These are phyloP conservation scores for Cadophora luteo-olivacea DNA, from an alignment of 2,329 filamentous ascomycete genomes.

Conservation along the genomic window DNA sequence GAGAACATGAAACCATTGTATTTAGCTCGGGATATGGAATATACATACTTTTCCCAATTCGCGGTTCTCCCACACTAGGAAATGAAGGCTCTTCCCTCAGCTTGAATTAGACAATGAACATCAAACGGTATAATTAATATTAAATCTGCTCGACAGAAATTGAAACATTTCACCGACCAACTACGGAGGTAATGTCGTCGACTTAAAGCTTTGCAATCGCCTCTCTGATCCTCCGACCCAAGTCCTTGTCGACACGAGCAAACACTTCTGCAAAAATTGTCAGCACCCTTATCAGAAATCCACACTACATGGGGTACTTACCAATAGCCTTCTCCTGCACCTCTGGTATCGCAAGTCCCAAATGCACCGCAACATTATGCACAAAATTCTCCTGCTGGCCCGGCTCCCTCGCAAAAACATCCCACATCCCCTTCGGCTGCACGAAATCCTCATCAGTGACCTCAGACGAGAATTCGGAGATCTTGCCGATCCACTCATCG, in stretches of 20 bases:
- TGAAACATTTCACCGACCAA: too few relatives aligned
- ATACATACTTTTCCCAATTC: too few relatives aligned
- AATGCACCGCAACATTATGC: constrained; percentile 62
- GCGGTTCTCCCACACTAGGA: too few relatives aligned
- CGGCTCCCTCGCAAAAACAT: constrained; percentile 49
- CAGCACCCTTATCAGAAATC: not conserved
- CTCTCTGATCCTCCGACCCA: constrained; percentile 58
- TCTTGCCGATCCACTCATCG: constrained; percentile 56
- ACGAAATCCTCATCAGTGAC: constrained; percentile 45
- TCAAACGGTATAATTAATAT: too few relatives aligned
- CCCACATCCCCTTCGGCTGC: constrained; percentile 45
- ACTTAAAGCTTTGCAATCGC: constrained; percentile 33
- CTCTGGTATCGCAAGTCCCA: constrained; percentile 53
- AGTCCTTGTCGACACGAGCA: constrained; percentile 56
- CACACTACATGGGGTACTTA: constrained; percentile 49
- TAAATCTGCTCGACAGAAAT: too few relatives aligned
- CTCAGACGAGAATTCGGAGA: constrained; percentile 53
- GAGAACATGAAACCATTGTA: too few relatives aligned
- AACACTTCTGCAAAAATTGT: constrained; percentile 56
- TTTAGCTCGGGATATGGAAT: too few relatives aligned
- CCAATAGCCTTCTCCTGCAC: constrained; percentile 55
- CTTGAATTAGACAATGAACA: too few relatives aligned
- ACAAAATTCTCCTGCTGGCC: constrained; percentile 69
- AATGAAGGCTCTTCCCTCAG: too few relatives aligned
- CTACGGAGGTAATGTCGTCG: too few relatives aligned